Evolutionary conservation across 1,284 basidiomycete genomes (phyloP).

Genomic region (Neonothopanus nambi): DNA sequence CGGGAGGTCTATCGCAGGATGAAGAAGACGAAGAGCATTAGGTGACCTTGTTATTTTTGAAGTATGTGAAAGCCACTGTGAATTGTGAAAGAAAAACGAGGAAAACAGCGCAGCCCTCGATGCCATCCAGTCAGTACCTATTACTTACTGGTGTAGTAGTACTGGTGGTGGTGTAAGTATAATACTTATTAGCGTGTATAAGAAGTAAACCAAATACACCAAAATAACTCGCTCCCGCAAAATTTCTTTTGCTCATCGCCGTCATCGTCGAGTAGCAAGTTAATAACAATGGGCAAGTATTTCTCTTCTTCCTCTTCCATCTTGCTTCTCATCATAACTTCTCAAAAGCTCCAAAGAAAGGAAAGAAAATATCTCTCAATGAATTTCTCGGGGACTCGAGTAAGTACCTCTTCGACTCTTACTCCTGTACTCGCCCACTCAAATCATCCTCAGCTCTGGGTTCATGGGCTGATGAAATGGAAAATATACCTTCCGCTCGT

Average conservation of each 20-base stretch:
- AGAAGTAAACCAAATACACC: too few relatives aligned
- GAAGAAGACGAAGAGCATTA: slow-evolving; percentile 15
- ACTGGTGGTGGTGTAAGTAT: too few relatives aligned
- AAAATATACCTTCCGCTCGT: slow-evolving; percentile 87
- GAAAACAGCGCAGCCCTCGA: slow-evolving; percentile 35
- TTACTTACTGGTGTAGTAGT: too few relatives aligned
- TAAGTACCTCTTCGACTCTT: slow-evolving; percentile 38
- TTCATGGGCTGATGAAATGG: slow-evolving; percentile 98
- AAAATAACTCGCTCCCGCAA: too few relatives aligned
- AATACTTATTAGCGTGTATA: too few relatives aligned
- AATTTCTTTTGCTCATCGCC: not conserved
- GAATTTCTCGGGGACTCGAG: slow-evolving; percentile 86
- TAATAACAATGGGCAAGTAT: slow-evolving; percentile 3
- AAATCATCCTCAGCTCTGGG: slow-evolving; percentile 60
- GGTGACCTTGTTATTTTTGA: slow-evolving; percentile 16
- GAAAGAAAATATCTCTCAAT: slow-evolving; percentile 86
- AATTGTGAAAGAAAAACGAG: slow-evolving; percentile 63
- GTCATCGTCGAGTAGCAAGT: not conserved
- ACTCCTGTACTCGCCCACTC: slow-evolving; percentile 14
- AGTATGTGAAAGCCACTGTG: slow-evolving; percentile 37
- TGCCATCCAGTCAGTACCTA: not conserved
- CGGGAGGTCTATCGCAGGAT: slow-evolving; percentile 21
- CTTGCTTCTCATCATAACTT: not conserved
- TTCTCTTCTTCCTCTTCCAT: not conserved
- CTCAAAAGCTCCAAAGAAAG: slow-evolving; percentile 80